These are phyloP conservation scores for Kurtzmaniella fragi DNA, from an alignment of 805 yeast species.

Conservation along the genomic window DNA sequence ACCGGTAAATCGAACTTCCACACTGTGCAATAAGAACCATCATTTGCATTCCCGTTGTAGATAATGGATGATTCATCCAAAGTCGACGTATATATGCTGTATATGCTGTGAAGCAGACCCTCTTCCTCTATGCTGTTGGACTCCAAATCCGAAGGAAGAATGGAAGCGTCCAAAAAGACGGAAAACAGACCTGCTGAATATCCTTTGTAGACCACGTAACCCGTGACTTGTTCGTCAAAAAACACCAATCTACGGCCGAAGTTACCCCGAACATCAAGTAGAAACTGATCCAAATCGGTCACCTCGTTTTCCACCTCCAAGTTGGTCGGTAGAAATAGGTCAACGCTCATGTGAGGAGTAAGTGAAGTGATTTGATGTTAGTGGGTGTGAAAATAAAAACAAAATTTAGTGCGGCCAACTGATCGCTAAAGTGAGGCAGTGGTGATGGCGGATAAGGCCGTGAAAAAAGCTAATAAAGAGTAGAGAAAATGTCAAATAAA, in stretches of 20 bases:
- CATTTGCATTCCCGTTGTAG: constrained; percentile 5
- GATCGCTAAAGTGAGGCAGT: background rate
- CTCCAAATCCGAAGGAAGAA: constrained; percentile 12
- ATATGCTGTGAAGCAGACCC: background rate
- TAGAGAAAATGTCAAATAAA: too few relatives aligned
- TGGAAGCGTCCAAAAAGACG: constrained; percentile 14
- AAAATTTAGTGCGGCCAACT: background rate
- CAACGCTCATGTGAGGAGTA: background rate
- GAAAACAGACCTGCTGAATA: constrained; percentile 4
- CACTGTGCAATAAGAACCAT: constrained; percentile 9
- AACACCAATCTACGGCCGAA: constrained; percentile 16
- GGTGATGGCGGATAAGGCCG: too few relatives aligned
- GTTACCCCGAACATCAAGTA: too few relatives aligned
- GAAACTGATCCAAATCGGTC: background rate
- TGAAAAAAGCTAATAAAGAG: too few relatives aligned
- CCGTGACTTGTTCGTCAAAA: constrained; percentile 26
- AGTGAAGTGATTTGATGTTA: too few relatives aligned
- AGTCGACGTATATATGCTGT: background rate
- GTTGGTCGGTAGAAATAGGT: background rate
- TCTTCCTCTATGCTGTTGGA: too few relatives aligned
- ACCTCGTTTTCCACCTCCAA: background rate
- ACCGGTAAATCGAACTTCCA: constrained; percentile 29
- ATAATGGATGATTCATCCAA: constrained; percentile 7
- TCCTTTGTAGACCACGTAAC: constrained; percentile 19
- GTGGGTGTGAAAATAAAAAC: constrained; percentile 1